A percentile compares a stretch with the other conserved stretches of the same genome.
These are phyloP conservation scores for Nitzschia sp. DNA, from an alignment of 108 stramenopile species.

Conservation along the genomic window DNA sequence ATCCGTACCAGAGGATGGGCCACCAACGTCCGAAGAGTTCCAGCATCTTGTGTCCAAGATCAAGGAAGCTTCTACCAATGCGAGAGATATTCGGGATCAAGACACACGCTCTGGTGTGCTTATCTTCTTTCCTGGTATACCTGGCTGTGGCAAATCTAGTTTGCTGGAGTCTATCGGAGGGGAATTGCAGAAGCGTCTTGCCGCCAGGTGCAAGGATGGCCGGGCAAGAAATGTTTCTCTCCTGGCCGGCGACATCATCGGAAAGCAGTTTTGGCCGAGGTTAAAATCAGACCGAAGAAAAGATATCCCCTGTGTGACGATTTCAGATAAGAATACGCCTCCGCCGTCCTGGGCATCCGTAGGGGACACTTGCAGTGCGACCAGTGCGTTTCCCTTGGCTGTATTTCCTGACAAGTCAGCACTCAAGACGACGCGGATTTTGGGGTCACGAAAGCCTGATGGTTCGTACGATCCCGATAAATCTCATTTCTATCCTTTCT, in stretches of 20 bases:
- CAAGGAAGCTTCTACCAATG: not conserved
- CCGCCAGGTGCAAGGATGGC: conserved; percentile 4
- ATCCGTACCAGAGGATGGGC: not conserved
- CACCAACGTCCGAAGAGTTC: not conserved
- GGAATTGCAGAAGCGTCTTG: conserved; percentile 14
- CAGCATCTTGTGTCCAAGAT: conserved; percentile 4
- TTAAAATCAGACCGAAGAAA: conserved; percentile 44
- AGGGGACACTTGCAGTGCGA: conserved; percentile 34
- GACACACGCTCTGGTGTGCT: conserved; percentile 42
- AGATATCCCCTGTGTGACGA: conserved; percentile 50
- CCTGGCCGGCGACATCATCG: conserved; percentile 10
- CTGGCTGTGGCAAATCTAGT: conserved; percentile 84
- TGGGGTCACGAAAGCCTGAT: conserved; percentile 33
- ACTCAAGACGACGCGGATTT: conserved; percentile 47
- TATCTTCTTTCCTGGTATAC: conserved; percentile 80
- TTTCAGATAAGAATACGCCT: conserved; percentile 85
- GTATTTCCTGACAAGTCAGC: conserved; percentile 57
- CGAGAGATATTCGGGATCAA: too few relatives aligned
- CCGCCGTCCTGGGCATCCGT: conserved; percentile 56
- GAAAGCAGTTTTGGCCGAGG: conserved; percentile 42
- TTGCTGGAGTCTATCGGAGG: conserved; percentile 30
- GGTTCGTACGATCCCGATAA: conserved; percentile 15
- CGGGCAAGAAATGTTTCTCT: conserved; percentile 21
- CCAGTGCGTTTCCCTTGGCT: conserved; percentile 53
- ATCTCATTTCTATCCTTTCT: conserved; percentile 69